Evolutionary conservation across 225 moss, liverwort and hornwort genomes (phyloP).

Genomic region (Thuidium tamariscinum): DNA sequence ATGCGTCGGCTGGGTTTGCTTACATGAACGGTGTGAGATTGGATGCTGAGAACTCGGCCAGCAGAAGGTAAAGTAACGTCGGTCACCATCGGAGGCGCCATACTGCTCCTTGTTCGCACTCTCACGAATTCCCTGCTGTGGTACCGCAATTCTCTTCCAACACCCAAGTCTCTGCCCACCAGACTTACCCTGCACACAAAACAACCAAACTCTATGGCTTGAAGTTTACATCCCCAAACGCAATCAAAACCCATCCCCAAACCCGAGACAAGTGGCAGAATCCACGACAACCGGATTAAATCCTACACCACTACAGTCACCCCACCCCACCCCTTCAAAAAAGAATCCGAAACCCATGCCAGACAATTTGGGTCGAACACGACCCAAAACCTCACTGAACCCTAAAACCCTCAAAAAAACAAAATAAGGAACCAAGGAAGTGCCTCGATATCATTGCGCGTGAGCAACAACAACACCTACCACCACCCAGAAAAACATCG

Average conservation of each 20-base stretch:
- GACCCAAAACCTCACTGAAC: neutral
- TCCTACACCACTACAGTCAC: neutral
- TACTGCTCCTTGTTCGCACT: neutral
- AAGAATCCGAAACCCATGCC: neutral
- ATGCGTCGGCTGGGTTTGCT: neutral
- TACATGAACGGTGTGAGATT: conserved; percentile 97
- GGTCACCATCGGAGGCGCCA: conserved; percentile 8
- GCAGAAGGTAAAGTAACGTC: conserved; percentile 19
- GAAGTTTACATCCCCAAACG: neutral
- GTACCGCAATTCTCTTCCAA: neutral
- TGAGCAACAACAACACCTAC: neutral
- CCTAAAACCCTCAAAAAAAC: neutral
- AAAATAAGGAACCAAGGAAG: neutral
- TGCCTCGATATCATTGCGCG: neutral
- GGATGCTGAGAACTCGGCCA: conserved; percentile 87
- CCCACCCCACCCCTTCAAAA: too few species aligned
- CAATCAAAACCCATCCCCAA: neutral
- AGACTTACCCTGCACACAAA: neutral
- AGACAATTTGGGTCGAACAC: neutral
- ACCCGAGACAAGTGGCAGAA: neutral
- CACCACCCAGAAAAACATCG: neutral
- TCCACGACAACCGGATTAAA: neutral
- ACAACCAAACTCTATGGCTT: neutral
- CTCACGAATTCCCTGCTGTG: neutral
- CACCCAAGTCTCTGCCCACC: neutral